These are phyloP conservation scores for Irpex lacteus DNA, from an alignment of 1,284 basidiomycete genomes.

Conservation along the genomic window DNA sequence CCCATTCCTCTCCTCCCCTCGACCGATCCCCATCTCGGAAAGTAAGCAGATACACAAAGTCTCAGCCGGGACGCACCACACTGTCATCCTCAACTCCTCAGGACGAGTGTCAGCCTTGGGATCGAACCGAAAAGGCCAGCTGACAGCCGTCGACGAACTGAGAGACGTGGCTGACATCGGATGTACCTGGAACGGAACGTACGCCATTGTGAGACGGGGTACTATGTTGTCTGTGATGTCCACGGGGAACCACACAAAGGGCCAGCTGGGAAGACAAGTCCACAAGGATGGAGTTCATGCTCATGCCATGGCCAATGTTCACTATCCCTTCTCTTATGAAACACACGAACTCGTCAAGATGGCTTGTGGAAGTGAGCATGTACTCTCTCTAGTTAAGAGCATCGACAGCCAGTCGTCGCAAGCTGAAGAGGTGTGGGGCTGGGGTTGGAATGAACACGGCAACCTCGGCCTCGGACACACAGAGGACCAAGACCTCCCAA, in stretches of 20 bases:
- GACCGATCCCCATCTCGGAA: not conserved
- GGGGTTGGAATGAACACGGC: conserved; percentile 97
- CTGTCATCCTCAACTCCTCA: conserved; percentile 50
- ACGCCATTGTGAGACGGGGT: conserved; percentile 37
- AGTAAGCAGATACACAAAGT: conserved; percentile 17
- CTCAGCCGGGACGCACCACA: conserved; percentile 70
- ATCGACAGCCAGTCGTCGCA: conserved; percentile 9
- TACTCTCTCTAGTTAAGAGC: conserved; percentile 38
- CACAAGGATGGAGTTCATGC: not conserved
- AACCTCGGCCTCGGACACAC: conserved; percentile 74
- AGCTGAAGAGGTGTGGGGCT: conserved; percentile 63
- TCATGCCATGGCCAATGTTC: conserved; percentile 23
- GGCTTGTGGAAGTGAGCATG: conserved; percentile 81
- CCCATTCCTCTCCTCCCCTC: conserved; percentile 34
- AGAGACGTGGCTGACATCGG: conserved; percentile 37
- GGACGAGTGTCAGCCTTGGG: conserved; percentile 55
- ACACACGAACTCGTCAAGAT: conserved; percentile 29
- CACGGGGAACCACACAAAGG: conserved; percentile 65
- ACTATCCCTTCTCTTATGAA: conserved; percentile 33
- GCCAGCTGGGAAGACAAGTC: conserved; percentile 60
- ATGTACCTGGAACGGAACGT: conserved; percentile 87
- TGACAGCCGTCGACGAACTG: conserved; percentile 39
- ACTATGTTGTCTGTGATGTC: conserved; percentile 30
- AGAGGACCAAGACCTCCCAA: conserved; percentile 47
- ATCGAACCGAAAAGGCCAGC: conserved; percentile 69